These are phyloP conservation scores for Fibroporia radiculosa DNA, from an alignment of 768 basidiomycete genomes.

Conservation along the genomic window DNA sequence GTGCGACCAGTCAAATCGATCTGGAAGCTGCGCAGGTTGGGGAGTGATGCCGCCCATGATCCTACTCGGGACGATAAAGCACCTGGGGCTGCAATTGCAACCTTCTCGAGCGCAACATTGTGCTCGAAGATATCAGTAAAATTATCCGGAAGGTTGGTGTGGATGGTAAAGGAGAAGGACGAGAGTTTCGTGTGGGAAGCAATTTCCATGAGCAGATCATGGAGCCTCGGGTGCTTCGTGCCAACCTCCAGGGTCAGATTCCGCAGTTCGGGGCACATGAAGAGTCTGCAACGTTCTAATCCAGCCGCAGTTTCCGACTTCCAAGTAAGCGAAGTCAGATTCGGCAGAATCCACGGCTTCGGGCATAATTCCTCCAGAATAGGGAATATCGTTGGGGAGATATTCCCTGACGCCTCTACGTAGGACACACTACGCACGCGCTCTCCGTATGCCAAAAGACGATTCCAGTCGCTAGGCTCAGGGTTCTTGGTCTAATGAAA, in stretches of 20 bases:
- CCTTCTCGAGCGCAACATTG: constrained; percentile 52
- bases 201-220: constrained; percentile 56
- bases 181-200: constrained; percentile 55
- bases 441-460: constrained; percentile 56
- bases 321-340: constrained; percentile 65
- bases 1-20: constrained; percentile 67
- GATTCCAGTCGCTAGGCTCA: constrained; percentile 62
- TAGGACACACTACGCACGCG: constrained; percentile 64
- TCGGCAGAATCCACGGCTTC: constrained; percentile 55
- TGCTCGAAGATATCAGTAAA: constrained; percentile 59
- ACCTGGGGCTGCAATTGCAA: constrained; percentile 67
- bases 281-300: constrained; percentile 55
- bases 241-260: constrained; percentile 56
- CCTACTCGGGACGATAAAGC: constrained; percentile 65
- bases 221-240: constrained; percentile 46
- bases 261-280: constrained; percentile 59
- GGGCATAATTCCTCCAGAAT: constrained; percentile 61
- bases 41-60: constrained; percentile 62
- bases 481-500: constrained; percentile 46
- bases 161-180: constrained; percentile 64
- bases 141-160: constrained; percentile 60
- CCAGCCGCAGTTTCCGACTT: constrained; percentile 59
- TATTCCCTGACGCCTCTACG: constrained; percentile 56
- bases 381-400: constrained; percentile 59
- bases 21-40: constrained; percentile 53